Evolutionary conservation across 2,329 filamentous ascomycete genomes (phyloP).

Genomic region (Alternaria gaisen): DNA sequence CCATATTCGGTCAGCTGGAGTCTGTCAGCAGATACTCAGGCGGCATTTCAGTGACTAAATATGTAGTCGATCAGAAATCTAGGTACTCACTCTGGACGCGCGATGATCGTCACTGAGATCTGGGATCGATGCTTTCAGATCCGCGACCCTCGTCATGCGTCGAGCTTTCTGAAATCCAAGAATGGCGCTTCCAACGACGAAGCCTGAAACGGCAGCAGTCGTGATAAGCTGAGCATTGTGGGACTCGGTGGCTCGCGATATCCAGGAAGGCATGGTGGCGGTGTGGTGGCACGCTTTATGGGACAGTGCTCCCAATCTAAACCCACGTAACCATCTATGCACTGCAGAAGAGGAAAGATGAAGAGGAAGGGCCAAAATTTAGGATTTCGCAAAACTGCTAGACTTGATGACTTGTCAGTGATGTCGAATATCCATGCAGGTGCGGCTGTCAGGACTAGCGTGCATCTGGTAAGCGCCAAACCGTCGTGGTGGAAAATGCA

Average conservation of each 20-base stretch:
- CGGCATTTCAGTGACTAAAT: slow-evolving; percentile 44
- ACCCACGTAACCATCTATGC: slow-evolving; percentile 13
- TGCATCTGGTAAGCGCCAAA: slow-evolving; percentile 25
- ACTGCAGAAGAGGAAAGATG: background rate
- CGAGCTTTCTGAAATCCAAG: slow-evolving; percentile 65
- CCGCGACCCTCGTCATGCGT: slow-evolving; percentile 63
- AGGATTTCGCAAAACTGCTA: background rate
- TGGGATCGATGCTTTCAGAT: slow-evolving; percentile 70
- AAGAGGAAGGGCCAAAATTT: background rate
- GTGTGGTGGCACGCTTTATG: slow-evolving; percentile 5
- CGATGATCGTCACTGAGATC: slow-evolving; percentile 61
- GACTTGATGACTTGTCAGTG: slow-evolving; percentile 15
- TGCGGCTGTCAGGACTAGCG: slow-evolving; percentile 22
- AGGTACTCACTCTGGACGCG: slow-evolving; percentile 58
- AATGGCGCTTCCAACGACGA: slow-evolving; percentile 62
- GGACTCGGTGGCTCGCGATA: slow-evolving; percentile 55
- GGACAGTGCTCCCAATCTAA: slow-evolving; percentile 7
- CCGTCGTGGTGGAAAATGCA: slow-evolving; percentile 33
- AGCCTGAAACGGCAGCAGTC: slow-evolving; percentile 69
- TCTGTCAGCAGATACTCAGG: slow-evolving; percentile 21
- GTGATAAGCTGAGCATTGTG: slow-evolving; percentile 70
- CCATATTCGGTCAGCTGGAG: slow-evolving; percentile 70
- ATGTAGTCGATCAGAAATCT: background rate
- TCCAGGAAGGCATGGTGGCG: slow-evolving; percentile 56
- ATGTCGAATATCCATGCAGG: slow-evolving; percentile 11